Percentiles rank a stretch among this genome's conserved stretches.
Conservation (phyloP, 208 protist genomes). For the Naegleria lovaniensis region DNA sequence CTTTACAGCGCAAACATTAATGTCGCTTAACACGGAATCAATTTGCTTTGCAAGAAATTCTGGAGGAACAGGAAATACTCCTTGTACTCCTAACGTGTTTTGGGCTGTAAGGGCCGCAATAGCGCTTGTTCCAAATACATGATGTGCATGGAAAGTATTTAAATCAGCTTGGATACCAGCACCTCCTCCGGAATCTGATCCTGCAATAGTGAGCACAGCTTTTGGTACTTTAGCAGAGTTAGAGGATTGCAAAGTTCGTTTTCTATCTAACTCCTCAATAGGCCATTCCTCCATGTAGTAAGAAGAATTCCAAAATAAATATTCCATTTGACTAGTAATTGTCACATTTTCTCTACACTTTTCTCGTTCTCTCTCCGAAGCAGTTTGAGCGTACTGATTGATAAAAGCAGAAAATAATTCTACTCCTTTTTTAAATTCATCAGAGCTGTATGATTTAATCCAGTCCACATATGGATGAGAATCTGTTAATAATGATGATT, state of each 20-base stretch:
- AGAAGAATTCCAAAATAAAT: slow-evolving; percentile 5
- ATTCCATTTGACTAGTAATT: background rate
- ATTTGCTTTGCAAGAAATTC: slow-evolving; percentile 38
- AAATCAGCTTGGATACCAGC: slow-evolving; percentile 50
- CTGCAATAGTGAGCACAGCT: slow-evolving; percentile 39
- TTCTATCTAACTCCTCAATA: background rate
- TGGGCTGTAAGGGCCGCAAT: slow-evolving; percentile 45
- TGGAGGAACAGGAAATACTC: background rate
- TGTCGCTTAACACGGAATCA: slow-evolving; percentile 34
- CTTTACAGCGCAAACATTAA: slow-evolving; percentile 40
- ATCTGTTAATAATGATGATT: background rate
- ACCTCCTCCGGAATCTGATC: slow-evolving; percentile 40
- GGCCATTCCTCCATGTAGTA: background rate
- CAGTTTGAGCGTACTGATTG: background rate
- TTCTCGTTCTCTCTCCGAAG: background rate
- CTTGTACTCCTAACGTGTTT: slow-evolving; percentile 40
- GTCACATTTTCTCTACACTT: background rate
- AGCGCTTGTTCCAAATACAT: slow-evolving; percentile 43
- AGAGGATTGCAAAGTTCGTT: background rate
- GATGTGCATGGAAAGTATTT: slow-evolving; percentile 40
- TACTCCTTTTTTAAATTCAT: background rate
- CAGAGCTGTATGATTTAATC: background rate
- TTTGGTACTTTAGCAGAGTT: background rate
- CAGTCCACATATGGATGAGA: background rate
- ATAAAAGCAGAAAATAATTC: background rate